These are phyloP conservation scores for Coemansia sp. DNA, from an alignment of 192 early-diverging fungal genomes.

Conservation along the genomic window DNA sequence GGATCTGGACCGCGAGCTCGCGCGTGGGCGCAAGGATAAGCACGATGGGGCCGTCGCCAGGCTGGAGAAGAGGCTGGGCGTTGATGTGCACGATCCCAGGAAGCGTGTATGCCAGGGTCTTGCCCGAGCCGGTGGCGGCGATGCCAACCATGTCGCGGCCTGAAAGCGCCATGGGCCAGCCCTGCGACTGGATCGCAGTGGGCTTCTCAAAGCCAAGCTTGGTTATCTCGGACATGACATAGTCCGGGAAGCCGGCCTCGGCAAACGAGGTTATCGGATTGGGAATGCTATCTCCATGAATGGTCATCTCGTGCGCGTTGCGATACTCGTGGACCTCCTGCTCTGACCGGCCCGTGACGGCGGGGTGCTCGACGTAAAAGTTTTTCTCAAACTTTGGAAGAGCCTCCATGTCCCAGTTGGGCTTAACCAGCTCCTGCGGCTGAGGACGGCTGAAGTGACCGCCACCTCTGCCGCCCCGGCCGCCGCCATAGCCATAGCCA, in stretches of 20 bases:
- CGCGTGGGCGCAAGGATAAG: slow-evolving; percentile 94
- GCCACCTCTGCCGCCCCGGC: slow-evolving; percentile 18
- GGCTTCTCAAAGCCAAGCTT: slow-evolving; percentile 82
- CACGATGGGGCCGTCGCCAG: slow-evolving; percentile 95
- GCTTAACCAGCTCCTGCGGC: slow-evolving; percentile 46
- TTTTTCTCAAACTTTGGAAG: slow-evolving; percentile 91
- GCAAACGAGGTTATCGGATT: slow-evolving; percentile 85
- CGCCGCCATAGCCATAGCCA: slow-evolving; percentile 11
- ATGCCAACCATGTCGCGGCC: slow-evolving; percentile 93
- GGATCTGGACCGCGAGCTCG: slow-evolving; percentile 96
- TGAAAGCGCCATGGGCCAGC: slow-evolving; percentile 97
- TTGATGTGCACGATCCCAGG: slow-evolving; percentile 99
- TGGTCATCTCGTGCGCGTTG: slow-evolving; percentile 73
- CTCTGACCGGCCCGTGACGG: slow-evolving; percentile 63
- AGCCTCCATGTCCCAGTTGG: slow-evolving; percentile 66
- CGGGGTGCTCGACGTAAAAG: slow-evolving; percentile 86
- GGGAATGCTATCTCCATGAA: slow-evolving; percentile 81
- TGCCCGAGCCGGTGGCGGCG: slow-evolving; percentile 87
- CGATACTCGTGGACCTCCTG: slow-evolving; percentile 80
- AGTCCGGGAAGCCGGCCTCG: slow-evolving; percentile 89
- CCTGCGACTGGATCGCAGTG: slow-evolving; percentile 94
- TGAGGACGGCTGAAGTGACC: slow-evolving; percentile 29
- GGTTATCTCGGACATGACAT: slow-evolving; percentile 84
- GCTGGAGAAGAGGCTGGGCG: slow-evolving; percentile 87
- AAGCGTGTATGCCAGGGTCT: slow-evolving; percentile 91